Evolutionary conservation across 2,329 filamentous ascomycete genomes (phyloP), one percentile per base, ranked within the genome.

Genomic region (Tolypocladium album): DNA sequence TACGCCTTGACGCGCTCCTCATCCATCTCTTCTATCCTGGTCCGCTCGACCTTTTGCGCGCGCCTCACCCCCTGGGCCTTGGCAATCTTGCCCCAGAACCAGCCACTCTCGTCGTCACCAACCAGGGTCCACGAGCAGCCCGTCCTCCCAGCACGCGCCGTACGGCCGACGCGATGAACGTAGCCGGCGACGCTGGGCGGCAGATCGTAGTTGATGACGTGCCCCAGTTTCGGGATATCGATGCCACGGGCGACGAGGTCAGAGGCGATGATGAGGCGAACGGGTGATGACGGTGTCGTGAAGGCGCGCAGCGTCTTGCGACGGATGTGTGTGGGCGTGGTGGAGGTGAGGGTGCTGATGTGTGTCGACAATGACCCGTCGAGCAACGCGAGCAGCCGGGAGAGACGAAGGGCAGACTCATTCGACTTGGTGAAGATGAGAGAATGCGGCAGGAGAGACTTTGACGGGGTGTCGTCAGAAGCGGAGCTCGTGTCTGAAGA

Each of bases 191-290:
- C 78, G 68, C 88, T 92, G 5, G 85, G 82, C 0, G 93, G 93
- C 58, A 97, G 81, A 71, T 97, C 93, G 77, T 97, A 97, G 76
- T 96, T 97, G 74, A 97, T 79, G 55, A 97, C 91, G 69, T 96
- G 89, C 42, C 87, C 86, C 55, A 97, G 82, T 55, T 84, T 82
- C 0, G 85, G 84, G 15, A 96, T 80, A 72, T 97, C 93, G 34
- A 97, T 85, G 67, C 93, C 94, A 64, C 93, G 89, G 2, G 92
- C 90, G 1, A 94, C 90, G n/a, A 95, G 88, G 71, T 97, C 93
- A 0, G 94, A 96, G 0, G 92, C 92, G 55, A 97, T 87, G 52
- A 97, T 84, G 55, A 96, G 85, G 8, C 86, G 86, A 34, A 89
- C 74, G 61, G 83, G 84, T 2, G 81, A 78, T 67, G 90, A 90